Percentiles rank a stretch among this genome's conserved stretches.
Evolutionary conservation across 2,329 filamentous ascomycete species (phyloP).

Genomic region (Penicillium digitatum): DNA sequence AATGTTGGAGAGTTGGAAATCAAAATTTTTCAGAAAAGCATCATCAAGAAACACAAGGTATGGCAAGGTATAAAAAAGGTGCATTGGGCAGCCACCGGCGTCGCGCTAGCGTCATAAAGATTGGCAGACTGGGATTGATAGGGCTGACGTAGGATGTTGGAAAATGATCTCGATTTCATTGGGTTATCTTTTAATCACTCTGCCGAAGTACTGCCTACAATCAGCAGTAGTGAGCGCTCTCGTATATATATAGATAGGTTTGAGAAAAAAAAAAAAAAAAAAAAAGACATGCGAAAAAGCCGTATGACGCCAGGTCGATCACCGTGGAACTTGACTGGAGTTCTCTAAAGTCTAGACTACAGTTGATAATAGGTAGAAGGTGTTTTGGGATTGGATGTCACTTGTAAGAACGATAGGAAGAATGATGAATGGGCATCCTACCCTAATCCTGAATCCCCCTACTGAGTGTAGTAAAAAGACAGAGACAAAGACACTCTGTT

Average conservation of each 20-base stretch:
- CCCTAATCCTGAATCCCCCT: too few species aligned
- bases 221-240: not conserved
- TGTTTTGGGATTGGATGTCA: not conserved
- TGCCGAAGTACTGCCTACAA: slow-evolving; percentile 1
- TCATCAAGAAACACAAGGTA: not conserved
- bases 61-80: not conserved
- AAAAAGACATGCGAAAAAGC: not conserved
- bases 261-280: too few species aligned
- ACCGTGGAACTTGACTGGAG: not conserved
- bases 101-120: slow-evolving; percentile 20
- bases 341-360: not conserved
- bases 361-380: too few species aligned
- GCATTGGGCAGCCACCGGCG: slow-evolving; percentile 18
- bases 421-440: not conserved
- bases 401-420: not conserved
- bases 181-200: too few species aligned
- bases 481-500: not conserved
- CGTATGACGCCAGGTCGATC: slow-evolving; percentile 1
- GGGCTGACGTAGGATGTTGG: slow-evolving; percentile 12
- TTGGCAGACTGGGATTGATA: not conserved
- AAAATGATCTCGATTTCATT: too few species aligned
- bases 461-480: not conserved
- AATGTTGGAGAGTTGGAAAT: too few species aligned
- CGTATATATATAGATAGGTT: not conserved
- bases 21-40: not conserved